Percentiles rank a stretch among this genome's conserved stretches.
phyloP scores from a whole-genome alignment of 2,329 filamentous ascomycete genomes.

The Trichoderma citrinoviride region DNA sequence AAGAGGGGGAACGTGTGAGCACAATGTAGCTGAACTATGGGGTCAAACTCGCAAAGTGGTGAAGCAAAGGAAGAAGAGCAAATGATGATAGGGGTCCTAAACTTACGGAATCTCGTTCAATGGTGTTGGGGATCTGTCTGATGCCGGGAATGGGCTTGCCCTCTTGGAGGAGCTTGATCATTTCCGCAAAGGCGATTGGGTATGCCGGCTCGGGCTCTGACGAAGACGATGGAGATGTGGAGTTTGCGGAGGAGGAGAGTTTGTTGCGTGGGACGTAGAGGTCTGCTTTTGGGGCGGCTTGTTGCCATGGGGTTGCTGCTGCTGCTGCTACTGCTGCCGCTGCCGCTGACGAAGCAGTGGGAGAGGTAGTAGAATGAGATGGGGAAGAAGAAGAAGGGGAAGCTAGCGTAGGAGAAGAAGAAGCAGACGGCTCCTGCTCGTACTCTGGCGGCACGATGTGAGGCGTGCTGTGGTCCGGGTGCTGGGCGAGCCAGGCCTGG shows the following conservation, averaged over 20 bases:
- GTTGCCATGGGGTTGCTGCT: constrained; percentile 45
- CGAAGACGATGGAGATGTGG: constrained; percentile 24
- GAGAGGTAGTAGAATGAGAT: not conserved
- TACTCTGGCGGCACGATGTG: constrained; percentile 35
- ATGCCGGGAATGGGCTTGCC: constrained; percentile 85
- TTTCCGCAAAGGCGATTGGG: constrained; percentile 78
- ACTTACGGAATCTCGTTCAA: constrained; percentile 68
- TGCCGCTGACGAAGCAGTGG: no score
- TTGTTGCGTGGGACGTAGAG: constrained; percentile 44
- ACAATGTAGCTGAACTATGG: no score
- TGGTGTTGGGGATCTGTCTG: constrained; percentile 76
- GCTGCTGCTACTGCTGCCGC: no score
- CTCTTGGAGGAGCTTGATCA: constrained; percentile 79
- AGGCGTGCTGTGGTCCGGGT: constrained; percentile 36
- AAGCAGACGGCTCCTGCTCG: not conserved
- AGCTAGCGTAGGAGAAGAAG: not conserved
- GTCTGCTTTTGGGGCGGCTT: constrained; percentile 48
- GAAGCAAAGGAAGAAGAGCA: not conserved
- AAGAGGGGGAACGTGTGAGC: not conserved
- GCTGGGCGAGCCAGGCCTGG: constrained; percentile 56
- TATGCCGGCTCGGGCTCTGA: constrained; percentile 59
- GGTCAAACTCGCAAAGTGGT: no score
- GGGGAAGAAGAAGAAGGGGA: not conserved
- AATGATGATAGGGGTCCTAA: no score
- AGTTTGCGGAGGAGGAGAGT: not conserved